These are phyloP conservation scores for Podaxis rugospora DNA, from an alignment of 768 basidiomycete species.

Conservation along the genomic window DNA sequence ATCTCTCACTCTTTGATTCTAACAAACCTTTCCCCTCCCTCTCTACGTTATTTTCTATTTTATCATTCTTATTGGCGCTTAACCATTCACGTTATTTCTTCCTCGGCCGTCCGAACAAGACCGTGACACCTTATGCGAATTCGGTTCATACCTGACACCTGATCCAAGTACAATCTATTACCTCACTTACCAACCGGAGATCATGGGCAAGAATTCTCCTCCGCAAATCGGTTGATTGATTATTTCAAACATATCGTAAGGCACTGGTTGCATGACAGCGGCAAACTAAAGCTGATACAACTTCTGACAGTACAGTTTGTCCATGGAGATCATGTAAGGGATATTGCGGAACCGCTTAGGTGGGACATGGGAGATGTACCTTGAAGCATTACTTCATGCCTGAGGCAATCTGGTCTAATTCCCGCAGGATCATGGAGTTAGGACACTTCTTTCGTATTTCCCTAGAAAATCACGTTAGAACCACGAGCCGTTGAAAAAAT, in stretches of 20 bases:
- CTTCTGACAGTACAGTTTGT: not conserved
- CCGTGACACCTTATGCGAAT: too few relatives aligned
- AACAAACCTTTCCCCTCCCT: too few relatives aligned
- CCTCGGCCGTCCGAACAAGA: too few relatives aligned
- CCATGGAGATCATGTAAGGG: not conserved
- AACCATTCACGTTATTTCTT: too few relatives aligned
- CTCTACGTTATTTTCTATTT: too few relatives aligned
- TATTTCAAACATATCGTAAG: too few relatives aligned
- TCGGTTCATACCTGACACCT: too few relatives aligned
- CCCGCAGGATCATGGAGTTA: conserved; percentile 75
- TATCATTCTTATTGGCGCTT: too few relatives aligned
- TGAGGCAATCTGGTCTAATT: conserved; percentile 61
- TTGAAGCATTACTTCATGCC: conserved; percentile 55
- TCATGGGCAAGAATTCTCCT: not conserved
- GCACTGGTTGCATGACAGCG: not conserved
- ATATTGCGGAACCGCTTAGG: not conserved
- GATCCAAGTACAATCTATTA: too few relatives aligned
- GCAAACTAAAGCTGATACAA: not conserved
- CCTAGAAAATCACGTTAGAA: conserved; percentile 31
- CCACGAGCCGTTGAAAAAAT: not conserved
- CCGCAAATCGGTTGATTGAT: too few relatives aligned
- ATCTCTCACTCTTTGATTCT: not conserved
- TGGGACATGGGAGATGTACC: not conserved
- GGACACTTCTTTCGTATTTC: conserved; percentile 71
- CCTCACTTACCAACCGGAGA: not conserved